Conservation (phyloP, 306 rosid genomes). For the Dalbergia cultrata region DNA sequence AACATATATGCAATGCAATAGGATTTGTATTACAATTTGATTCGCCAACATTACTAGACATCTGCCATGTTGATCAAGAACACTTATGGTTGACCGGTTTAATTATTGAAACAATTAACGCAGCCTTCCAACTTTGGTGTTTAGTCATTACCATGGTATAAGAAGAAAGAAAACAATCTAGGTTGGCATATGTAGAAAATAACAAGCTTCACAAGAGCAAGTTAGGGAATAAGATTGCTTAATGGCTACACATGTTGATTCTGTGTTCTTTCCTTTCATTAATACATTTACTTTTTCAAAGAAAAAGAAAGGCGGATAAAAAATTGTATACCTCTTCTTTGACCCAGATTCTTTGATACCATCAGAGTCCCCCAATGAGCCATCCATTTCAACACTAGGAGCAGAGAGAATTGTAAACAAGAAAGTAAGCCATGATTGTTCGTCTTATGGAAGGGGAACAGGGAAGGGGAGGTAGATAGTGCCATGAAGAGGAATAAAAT, state of each 20-base stretch:
- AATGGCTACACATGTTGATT: slow-evolving; percentile 18
- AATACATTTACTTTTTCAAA: not conserved
- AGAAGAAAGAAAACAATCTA: slow-evolving; percentile 8
- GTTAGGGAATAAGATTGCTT: slow-evolving; percentile 29
- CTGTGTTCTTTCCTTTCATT: slow-evolving; percentile 1
- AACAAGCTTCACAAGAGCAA: not conserved
- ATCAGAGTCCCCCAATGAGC: slow-evolving; percentile 79
- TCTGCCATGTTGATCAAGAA: not conserved
- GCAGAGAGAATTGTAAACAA: slow-evolving; percentile 42
- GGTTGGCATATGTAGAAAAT: slow-evolving; percentile 15
- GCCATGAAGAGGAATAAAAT: not conserved
- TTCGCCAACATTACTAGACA: not conserved
- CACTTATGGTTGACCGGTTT: not conserved
- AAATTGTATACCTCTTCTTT: slow-evolving; percentile 74
- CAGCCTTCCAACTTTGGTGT: slow-evolving; percentile 4
- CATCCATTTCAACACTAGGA: slow-evolving; percentile 80
- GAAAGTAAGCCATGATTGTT: slow-evolving; percentile 36
- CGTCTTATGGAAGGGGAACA: too few species aligned
- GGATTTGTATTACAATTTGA: slow-evolving; percentile 23
- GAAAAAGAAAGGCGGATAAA: slow-evolving; percentile 21
- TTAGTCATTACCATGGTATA: not conserved
- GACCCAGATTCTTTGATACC: slow-evolving; percentile 79
- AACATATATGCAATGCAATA: slow-evolving; percentile 11
- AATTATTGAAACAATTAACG: slow-evolving; percentile 20
- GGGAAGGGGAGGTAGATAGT: not conserved